Conservation (phyloP, 176 grass and related monocot species). For the Neostapfia colusana region DNA sequence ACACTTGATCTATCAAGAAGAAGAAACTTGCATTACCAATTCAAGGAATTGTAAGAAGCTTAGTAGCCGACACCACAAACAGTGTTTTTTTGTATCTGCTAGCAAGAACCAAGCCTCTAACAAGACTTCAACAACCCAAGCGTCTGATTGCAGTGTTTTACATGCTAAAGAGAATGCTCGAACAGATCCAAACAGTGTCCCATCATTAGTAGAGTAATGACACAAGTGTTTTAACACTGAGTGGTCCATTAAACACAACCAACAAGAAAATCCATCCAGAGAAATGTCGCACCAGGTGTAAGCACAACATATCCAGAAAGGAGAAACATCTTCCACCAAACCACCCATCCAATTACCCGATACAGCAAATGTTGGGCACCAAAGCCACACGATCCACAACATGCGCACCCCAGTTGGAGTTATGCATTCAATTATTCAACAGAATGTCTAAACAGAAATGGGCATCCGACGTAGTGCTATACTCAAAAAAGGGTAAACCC, state of each 20-base stretch:
- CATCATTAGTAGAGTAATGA: background rate
- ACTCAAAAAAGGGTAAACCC: too few species aligned
- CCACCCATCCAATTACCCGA: background rate
- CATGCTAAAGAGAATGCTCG: background rate
- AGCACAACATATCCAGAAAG: conserved; percentile 4
- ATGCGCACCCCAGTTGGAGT: background rate
- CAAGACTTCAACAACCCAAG: background rate
- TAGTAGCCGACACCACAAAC: background rate
- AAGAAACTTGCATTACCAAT: background rate
- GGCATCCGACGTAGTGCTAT: background rate
- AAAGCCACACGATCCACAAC: background rate
- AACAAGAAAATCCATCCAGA: background rate
- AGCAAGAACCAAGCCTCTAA: background rate
- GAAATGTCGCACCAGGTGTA: conserved; percentile 16
- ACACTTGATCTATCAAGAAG: background rate
- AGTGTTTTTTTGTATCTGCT: background rate
- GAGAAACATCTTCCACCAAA: conserved; percentile 1
- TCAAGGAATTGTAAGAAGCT: background rate
- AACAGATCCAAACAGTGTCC: background rate
- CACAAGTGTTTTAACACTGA: background rate
- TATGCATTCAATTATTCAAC: background rate
- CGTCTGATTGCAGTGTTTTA: background rate
- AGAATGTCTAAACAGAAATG: conserved; percentile 10
- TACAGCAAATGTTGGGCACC: background rate
- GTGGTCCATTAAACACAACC: background rate